Evolutionary conservation across 225 moss, liverwort and hornwort species (phyloP).

Genomic region (Asterella californica): DNA sequence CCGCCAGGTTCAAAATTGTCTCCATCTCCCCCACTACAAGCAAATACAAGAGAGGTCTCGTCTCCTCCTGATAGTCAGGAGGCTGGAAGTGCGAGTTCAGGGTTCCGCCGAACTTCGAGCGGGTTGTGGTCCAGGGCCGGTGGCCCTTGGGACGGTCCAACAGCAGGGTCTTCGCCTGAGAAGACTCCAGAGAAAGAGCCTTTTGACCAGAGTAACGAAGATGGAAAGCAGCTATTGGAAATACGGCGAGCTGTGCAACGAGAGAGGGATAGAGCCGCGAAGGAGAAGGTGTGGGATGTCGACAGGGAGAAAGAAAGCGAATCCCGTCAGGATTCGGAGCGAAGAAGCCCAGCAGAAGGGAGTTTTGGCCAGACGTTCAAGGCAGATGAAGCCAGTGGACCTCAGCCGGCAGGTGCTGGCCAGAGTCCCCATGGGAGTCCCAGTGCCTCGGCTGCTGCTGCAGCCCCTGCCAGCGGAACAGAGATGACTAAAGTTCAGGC

Average conservation of each 20-base stretch:
- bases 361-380: not conserved
- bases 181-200: constrained; percentile 24
- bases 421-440: not conserved
- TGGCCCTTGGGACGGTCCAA: constrained; percentile 17
- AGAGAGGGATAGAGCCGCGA: constrained; percentile 37
- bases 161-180: constrained; percentile 28
- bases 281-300: constrained; percentile 35
- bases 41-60: constrained; percentile 34
- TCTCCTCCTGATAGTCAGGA: constrained; percentile 77
- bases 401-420: not conserved
- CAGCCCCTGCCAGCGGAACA: constrained; percentile 1
- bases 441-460: not conserved
- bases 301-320: constrained; percentile 37
- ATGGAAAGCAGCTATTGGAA: constrained; percentile 45
- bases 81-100: constrained; percentile 44
- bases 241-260: constrained; percentile 49
- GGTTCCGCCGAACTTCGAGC: constrained; percentile 51
- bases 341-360: constrained; percentile 5
- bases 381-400: not conserved
- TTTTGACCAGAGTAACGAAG: constrained; percentile 34
- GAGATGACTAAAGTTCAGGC: constrained; percentile 24
- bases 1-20: constrained; percentile 44
- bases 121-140: constrained; percentile 51
- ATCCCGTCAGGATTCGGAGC: constrained; percentile 5
- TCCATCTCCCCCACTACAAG: constrained; percentile 38